These are phyloP conservation scores for Colletotrichum godetiae DNA, from an alignment of 2,329 filamentous ascomycete species.

Conservation along the genomic window DNA sequence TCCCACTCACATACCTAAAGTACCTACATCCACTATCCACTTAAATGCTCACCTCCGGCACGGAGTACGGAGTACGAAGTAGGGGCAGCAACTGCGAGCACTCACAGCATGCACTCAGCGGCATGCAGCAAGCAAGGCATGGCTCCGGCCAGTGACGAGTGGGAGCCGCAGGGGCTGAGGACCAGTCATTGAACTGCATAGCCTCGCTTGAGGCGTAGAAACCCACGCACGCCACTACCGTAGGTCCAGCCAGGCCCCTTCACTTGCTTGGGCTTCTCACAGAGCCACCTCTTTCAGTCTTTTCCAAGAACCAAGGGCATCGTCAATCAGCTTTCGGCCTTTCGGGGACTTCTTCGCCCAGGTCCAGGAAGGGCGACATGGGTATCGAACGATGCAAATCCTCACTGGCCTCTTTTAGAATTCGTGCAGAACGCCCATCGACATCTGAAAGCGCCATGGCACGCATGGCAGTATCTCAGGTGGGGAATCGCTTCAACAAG, in stretches of 20 bases:
- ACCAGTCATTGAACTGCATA: slow-evolving; percentile 22
- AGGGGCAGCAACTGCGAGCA: not conserved
- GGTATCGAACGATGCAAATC: slow-evolving; percentile 19
- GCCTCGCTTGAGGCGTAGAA: slow-evolving; percentile 12
- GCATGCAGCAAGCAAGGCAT: slow-evolving; percentile 25
- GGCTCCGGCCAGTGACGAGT: slow-evolving; percentile 11
- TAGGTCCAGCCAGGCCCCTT: slow-evolving; percentile 2
- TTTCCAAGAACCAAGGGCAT: not conserved
- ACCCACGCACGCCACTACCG: slow-evolving; percentile 27
- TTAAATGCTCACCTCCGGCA: slow-evolving; percentile 21
- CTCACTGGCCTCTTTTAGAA: slow-evolving; percentile 14
- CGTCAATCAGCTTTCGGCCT: slow-evolving; percentile 1
- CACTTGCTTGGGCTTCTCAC: slow-evolving; percentile 2
- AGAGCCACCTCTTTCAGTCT: not conserved
- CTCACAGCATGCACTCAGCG: not conserved
- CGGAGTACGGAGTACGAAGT: not conserved
- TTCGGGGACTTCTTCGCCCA: slow-evolving; percentile 17
- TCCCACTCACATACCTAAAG: slow-evolving; percentile 28
- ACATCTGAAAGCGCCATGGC: slow-evolving; percentile 22
- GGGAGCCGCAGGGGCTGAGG: slow-evolving; percentile 17
- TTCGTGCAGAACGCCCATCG: slow-evolving; percentile 24
- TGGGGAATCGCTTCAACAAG: slow-evolving; percentile 26
- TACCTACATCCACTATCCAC: slow-evolving; percentile 25
- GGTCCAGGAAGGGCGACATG: slow-evolving; percentile 18
- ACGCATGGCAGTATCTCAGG: not conserved